phyloP scores from a whole-genome alignment of 176 grass and related monocot genomes.

The Cenchrus fungigraminus region DNA sequence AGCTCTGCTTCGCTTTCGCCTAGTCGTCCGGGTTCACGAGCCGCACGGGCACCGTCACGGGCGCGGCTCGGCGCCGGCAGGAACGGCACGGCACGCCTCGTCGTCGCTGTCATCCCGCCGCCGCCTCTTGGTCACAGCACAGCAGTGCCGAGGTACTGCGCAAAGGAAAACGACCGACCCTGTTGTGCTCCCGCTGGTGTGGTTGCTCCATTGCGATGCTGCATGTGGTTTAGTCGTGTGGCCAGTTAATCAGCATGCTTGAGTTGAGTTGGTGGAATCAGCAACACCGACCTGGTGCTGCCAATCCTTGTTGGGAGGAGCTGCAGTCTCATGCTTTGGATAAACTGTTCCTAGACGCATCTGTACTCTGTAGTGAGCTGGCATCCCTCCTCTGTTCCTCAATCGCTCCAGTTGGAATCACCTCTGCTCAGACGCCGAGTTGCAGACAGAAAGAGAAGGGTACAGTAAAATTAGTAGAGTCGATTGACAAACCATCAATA shows the following conservation, averaged over 20 bases:
- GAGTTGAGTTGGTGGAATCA: not conserved
- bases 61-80: not conserved
- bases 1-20: not conserved
- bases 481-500: not conserved
- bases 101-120: not conserved
- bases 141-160: not conserved
- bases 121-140: not conserved
- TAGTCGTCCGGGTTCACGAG: conserved; percentile 10
- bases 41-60: conserved; percentile 4
- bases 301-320: too few species aligned
- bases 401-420: too few species aligned
- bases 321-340: too few species aligned
- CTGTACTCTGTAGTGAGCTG: too few species aligned
- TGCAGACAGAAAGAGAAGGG: not conserved
- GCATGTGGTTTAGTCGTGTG: not conserved
- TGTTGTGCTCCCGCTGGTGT: not conserved
- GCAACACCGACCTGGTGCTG: not conserved
- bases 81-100: not conserved
- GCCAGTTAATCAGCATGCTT: not conserved
- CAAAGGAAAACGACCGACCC: not conserved
- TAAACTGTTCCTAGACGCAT: too few species aligned
- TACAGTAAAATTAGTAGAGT: not conserved
- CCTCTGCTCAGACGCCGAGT: too few species aligned
- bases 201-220: not conserved
- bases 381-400: too few species aligned